Conservation (phyloP, 139 green algal species). For the Coelastrella sp. region DNA sequence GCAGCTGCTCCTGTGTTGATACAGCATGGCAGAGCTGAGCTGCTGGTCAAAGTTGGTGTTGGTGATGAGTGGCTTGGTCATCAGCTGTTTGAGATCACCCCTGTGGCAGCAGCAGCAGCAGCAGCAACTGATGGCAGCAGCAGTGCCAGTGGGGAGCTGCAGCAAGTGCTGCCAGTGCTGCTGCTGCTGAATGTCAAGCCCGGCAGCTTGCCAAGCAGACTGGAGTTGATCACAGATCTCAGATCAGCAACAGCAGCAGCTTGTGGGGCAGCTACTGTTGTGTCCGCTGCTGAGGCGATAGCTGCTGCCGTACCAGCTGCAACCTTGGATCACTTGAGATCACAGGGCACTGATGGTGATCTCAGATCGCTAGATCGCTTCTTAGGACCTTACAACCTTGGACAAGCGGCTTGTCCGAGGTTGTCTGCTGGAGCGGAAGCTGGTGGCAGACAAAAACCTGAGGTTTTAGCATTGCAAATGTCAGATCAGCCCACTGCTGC, state of each 20-base stretch:
- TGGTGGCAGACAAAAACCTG: background rate
- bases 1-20: background rate
- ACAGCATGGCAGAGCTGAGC: background rate
- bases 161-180: constrained; percentile 6
- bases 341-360: background rate
- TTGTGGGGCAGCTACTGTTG: background rate
- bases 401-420: background rate
- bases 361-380: background rate
- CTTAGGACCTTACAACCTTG: background rate
- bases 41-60: background rate
- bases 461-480: background rate
- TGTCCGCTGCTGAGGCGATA: background rate
- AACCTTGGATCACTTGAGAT: background rate
- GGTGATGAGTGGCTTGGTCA: background rate
- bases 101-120: background rate
- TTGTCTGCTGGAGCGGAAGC: background rate
- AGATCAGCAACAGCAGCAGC: background rate
- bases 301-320: constrained; percentile 12
- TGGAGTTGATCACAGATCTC: background rate
- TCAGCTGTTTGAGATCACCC: constrained; percentile 25
- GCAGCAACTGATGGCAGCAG: background rate
- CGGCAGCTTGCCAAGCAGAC: background rate
- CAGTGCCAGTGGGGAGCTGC: background rate
- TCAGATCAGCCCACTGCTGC: background rate
- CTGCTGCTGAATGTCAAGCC: background rate